Evolutionary conservation across 768 basidiomycete genomes (phyloP), one percentile per base, ranked within the genome.

Genomic region (Gymnopilus junonius): DNA sequence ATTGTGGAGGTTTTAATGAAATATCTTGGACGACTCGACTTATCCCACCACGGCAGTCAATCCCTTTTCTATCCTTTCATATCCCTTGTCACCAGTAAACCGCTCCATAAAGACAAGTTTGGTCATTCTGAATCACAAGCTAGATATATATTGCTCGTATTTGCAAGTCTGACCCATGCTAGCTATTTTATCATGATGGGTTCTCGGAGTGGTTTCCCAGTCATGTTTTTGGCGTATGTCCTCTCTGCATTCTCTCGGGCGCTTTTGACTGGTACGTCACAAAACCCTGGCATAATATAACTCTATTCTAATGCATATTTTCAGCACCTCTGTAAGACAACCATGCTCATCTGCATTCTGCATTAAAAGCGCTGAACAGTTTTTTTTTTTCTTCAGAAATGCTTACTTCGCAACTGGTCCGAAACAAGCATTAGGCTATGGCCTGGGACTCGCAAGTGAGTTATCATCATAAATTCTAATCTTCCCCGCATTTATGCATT

Each of bases 151-250:
- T 70, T 70, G 1, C 64, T 85, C 21, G 57, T 82, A 1, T n/a
- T 80, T 12, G 71, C 74, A 14, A 80, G 79, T 62, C 48, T 84
- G 11, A 31, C 81, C 0, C 79, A 83, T 62, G 73, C 76, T 10
- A 54, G 65, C 5, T 81, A 78, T 64, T 87, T 85, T 61, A 62
- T 83, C 32, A 73, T 85, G 58, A 82, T 86, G 80, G 85, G 83
- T 1, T 70, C 75, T 10, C 71, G 74, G 59, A 70, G 70, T 7
- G 79, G 81, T 11, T 84, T 81, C 62, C 59, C 77, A 0, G 73
- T 75, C 20, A 72, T 83, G 61, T 80, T 85, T 58, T 29, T 80
- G 11, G 85, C 84, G 7, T 86, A 86, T 68, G 75, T 73, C 17
- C 60, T 81, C 45, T 77, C 82, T 4, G 80, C 83, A 1, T 83